Base-by-base conservation (phyloP, 306 rosid genomes). In the Cucurbita pepo region DNA sequence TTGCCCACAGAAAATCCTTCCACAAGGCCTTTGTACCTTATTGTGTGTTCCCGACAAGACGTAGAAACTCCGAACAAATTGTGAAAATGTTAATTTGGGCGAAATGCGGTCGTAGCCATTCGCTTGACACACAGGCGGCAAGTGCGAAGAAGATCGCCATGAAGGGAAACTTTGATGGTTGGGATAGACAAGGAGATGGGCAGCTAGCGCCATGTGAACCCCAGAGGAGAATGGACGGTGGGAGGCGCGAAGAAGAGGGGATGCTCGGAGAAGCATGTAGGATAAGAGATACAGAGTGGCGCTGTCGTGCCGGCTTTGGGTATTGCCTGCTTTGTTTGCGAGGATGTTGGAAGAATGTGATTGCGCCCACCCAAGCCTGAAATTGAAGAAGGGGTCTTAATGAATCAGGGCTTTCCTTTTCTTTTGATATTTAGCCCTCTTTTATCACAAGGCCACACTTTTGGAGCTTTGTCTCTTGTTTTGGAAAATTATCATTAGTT, bases 201-300 rank as follows among this genome's bases (percentile, higher is more conserved):
- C 5, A 77, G 86, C 83, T 44, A 90, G 82, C 52, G 91, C 88
- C 98, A 90, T 88, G 37, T 51, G 71, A 56, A 72, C 37, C 57
- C 82, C 64, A 64, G 86, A 78, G 37, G 62, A 14, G n/a, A 71
- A 8, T 12, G 75, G 58, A 15, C 34, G 56, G 9, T 34, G 16
- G 69, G 57, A 76, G 4, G 76, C 78, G 56, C 82, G 87, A 62
- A 81, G 84, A 69, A 76, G 62, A 72, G 72, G 72, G 52, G 69
- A 58, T 5, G 52, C 63, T 53, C 77, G 69, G 22, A 44, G 77
- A 45, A 73, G 69, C 77, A 73, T 73, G 38, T 0, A 30, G 47
- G 22, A 72, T 78, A 2, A 0, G 14, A 18, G 10, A 8, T 21
- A 56, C 25, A 37, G 47, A 60, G 41, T 25, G 41, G 63, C 30